Evolutionary conservation across 306 rosid species (phyloP), one percentile per base, ranked within the genome.

Genomic region (Sechiopsis laciniata): DNA sequence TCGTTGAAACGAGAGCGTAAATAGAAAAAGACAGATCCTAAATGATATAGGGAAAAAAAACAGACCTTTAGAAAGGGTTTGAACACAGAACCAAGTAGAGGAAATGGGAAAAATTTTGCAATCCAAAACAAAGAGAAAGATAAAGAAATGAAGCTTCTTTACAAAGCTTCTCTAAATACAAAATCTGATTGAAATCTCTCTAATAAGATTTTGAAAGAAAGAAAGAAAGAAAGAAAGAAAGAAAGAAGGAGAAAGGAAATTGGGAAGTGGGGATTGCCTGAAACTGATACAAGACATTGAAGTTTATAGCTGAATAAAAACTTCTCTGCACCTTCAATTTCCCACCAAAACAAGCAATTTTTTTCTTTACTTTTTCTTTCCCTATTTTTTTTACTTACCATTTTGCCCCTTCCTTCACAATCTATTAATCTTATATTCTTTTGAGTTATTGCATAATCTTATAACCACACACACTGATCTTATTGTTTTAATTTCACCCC

Each of bases 251-350:
- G 76, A 71, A 55, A 69, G 76, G 1, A 69, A 48, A 80, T 68
- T 53, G 66, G 58, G 71, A 40, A 74, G 48, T 69, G 80, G 77
- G 74, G 71, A 85, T 89, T 83, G 71, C 86, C 85, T 48, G 70
- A 83, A 87, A n/a, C 55, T 46, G 74, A 68, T 75, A 42, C 61
- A 80, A 52, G 87, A 78, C 53, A 81, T 73, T 7, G 80, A 77
- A 64, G 81, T 83, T 88, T 22, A 83, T 80, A 29, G 87, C 84
- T 79, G 76, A 73, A 79, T 73, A 55, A 81, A 85, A 85, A 79
- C 75, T 71, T 77, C 88, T 79, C 81, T 84, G 78, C 86, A 82
- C 87, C 71, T 80, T 70, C 86, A 75, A 79, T 71, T 76, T 85
- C 82, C 13, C 83, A 76, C 96, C 85, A 65, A 58, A 55, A 26